Conservation (phyloP, 2,329 filamentous ascomycete species). For the Nemania sp. region DNA sequence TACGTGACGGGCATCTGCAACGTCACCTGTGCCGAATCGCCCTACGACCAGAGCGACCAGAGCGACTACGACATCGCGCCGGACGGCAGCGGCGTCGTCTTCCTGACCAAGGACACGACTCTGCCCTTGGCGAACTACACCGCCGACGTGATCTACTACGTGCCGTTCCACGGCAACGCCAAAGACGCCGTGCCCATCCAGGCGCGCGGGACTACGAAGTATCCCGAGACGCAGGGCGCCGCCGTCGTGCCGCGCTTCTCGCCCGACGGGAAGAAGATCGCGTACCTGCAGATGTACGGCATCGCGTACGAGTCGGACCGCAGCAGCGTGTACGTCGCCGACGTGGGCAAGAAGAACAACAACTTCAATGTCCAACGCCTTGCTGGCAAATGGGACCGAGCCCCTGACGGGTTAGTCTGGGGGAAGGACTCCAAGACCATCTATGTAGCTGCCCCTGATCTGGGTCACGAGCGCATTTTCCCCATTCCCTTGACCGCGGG, state of each 20-base stretch:
- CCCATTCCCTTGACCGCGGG: conserved; percentile 36
- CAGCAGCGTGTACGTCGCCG: conserved; percentile 41
- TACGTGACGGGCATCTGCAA: conserved; percentile 42
- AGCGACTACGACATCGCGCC: conserved; percentile 62
- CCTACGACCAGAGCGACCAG: conserved; percentile 55
- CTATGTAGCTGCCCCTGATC: conserved; percentile 38
- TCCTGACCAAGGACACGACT: conserved; percentile 59
- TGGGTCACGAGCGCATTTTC: conserved; percentile 39
- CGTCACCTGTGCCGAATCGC: conserved; percentile 46
- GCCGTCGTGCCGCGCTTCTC: conserved; percentile 52
- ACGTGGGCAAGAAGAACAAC: conserved; percentile 52
- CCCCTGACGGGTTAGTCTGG: conserved; percentile 36
- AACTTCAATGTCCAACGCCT: conserved; percentile 45
- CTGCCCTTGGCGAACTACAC: conserved; percentile 59
- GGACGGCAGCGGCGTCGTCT: conserved; percentile 51
- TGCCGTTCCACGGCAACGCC: conserved; percentile 38
- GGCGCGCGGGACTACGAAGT: conserved; percentile 36
- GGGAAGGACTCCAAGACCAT: conserved; percentile 36
- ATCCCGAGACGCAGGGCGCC: conserved; percentile 41
- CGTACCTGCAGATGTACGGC: conserved; percentile 64
- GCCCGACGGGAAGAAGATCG: conserved; percentile 58
- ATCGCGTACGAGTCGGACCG: conserved; percentile 58
- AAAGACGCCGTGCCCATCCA: conserved; percentile 42
- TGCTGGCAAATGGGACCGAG: conserved; percentile 40
- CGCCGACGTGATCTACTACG: conserved; percentile 41